These are phyloP conservation scores for Coniochaeta sp. DNA, from an alignment of 2,329 filamentous ascomycete genomes.

Conservation along the genomic window DNA sequence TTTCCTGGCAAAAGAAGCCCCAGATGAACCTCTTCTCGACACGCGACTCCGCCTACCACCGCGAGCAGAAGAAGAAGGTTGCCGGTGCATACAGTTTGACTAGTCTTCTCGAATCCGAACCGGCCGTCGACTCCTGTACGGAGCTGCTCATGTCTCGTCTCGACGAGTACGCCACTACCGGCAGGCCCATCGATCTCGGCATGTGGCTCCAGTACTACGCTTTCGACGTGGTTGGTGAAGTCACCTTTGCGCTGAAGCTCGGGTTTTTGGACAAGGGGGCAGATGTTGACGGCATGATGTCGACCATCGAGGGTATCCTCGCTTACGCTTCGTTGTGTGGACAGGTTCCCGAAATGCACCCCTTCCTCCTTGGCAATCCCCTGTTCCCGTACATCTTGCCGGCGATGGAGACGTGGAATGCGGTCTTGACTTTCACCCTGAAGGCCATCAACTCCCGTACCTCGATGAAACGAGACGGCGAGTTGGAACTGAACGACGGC, in stretches of 20 bases:
- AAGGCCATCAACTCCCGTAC: conserved; percentile 4
- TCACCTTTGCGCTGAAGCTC: conserved; percentile 2
- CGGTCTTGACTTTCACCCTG: conserved; percentile 1
- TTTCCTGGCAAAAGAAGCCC: conserved; percentile 2
- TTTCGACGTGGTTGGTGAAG: conserved; percentile 2
- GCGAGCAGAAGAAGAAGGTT: conserved; percentile 3
- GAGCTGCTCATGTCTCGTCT: not conserved
- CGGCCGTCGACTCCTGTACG: conserved; percentile 2
- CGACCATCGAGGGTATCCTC: conserved; percentile 1
- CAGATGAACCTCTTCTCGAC: conserved; percentile 3
- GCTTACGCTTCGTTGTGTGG: not conserved
- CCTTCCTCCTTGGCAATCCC: conserved; percentile 1
- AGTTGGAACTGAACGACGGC: not conserved
- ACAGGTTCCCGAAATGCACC: conserved; percentile 1
- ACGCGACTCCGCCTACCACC: not conserved
- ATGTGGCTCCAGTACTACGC: conserved; percentile 3
- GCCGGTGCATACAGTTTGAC: conserved; percentile 1
- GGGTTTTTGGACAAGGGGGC: not conserved
- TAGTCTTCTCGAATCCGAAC: not conserved
- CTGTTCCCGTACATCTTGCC: not conserved
- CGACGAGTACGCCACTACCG: not conserved
- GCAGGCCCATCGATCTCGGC: not conserved
- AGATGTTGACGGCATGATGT: conserved; percentile 3
- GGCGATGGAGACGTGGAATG: conserved; percentile 2
- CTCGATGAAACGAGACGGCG: conserved; percentile 1